Evolutionary conservation across 1,139 yeast species (phyloP), one percentile per base, ranked within the genome.

Genomic region (Kodamaea fungicola): DNA sequence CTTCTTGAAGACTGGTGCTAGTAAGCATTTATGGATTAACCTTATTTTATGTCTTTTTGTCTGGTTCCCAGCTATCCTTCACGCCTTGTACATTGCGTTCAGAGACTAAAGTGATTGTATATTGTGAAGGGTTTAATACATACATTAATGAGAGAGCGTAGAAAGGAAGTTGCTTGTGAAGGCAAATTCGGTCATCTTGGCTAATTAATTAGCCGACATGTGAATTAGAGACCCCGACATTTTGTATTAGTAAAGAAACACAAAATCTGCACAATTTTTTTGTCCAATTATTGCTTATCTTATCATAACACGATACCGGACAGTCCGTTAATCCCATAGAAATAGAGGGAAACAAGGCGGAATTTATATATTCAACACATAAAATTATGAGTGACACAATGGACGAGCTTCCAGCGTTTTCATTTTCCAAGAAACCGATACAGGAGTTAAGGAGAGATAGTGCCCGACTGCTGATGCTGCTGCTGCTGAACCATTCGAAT

Each of bases 61-160:
- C 50, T 83, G 79, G 79, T 80, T 83, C 79, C 90, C 89, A 49
- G 89, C 83, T 64, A 80, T 81, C 58, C 62, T 83, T 47, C 86
- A 82, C 54, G 89, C 89, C 35, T 61, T 81, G 50, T 83, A 79
- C 61, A 65, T 79, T 51, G 84, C 78, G 35, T 59, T 76, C 47
- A 58, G 55, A 47, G 54, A 58, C 44, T 43, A 47, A 38, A 26
- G 24, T 4, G 19, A 16, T 16, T 16, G 19, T 16, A 16, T 16
- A 16, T 16, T 16, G 19, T 16, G 19, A 16, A 16, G 5, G n/a
- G n/a, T n/a, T 16, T 16, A 16, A 16, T 16, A 16, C 5, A 16
- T 16, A 5, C 19, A 16, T 16, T 16, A 16, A 5, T 16, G 19
- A 16, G 19, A 5, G 5, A 16, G 19, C 5, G 19, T 16, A 16